Base-by-base conservation (phyloP, 306 rosid genomes). In the Cucurbita argyrosperma region DNA sequence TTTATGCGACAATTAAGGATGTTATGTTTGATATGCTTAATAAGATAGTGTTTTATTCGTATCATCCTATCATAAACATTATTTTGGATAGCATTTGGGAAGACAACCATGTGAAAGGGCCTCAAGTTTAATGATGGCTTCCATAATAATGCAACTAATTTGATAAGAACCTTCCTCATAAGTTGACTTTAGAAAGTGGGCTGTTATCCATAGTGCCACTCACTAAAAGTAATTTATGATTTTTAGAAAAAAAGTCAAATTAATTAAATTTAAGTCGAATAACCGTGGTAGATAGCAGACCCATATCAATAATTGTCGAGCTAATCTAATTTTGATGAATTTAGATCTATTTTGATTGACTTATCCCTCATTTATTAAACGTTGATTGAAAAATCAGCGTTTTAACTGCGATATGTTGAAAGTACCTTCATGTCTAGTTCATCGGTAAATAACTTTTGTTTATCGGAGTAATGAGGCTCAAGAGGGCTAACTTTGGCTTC, bases 61-160 rank as follows among this genome's bases (percentile, higher is more conserved):
- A 52, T 52, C 19, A 16, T 52, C 21, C 18, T 52, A 1, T 5
- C 8, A 50, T n/a, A 30, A 30, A 50, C 1, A 50, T 50, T 50
- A 50, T 50, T 50, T 50, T 50, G 54, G 54, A 5, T 12, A 50
- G 73, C 19, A 47, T 23, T 13, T 23, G 51, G 9, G 57, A 8
- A 26, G 57, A 23, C 74, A 50, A 68, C 13, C 74, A 68, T 68
- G 57, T 68, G 74, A 49, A 47, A 68, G 10, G 42, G 5, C 10
- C 43, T 23, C 23, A 68, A 68, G 43, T 68, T 47, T 50, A 68
- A 68, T 68, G 74, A 68, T 68, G 57, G 8, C 74, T 47, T 68
- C 8, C 74, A 23, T 47, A 68, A 68, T 68, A 47, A 68, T 47
- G 73, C 73, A 47, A 21, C 11, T 47, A 23, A 0, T 47, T 68